Conservation (phyloP, 257 asterid genomes). For the Petunia secreta region DNA sequence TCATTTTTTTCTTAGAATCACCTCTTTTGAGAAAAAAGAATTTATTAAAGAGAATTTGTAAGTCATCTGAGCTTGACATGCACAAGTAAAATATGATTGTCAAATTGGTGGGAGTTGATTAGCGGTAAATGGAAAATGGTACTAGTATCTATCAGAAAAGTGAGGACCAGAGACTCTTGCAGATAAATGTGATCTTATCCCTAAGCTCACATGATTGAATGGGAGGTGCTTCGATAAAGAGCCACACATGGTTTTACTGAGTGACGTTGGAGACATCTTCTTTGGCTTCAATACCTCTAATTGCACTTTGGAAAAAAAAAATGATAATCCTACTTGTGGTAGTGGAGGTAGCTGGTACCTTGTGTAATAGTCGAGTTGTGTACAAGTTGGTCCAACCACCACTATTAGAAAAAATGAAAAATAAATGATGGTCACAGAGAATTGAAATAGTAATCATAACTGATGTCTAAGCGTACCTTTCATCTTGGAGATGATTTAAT, state of each 20-base stretch:
- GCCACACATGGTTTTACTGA: not conserved
- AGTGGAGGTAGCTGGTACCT: too few relatives aligned
- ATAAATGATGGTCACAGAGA: too few relatives aligned
- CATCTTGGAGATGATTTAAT: conserved; percentile 1
- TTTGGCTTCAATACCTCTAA: not conserved
- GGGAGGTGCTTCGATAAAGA: not conserved
- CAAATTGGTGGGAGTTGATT: not conserved
- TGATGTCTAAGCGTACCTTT: not conserved
- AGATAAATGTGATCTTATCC: conserved; percentile 1
- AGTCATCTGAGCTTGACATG: conserved; percentile 4
- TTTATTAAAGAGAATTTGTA: not conserved
- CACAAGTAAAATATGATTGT: not conserved
- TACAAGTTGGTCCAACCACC: too few relatives aligned
- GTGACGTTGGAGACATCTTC: not conserved
- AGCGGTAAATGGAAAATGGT: not conserved
- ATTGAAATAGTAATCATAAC: not conserved
- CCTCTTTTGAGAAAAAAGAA: not conserved
- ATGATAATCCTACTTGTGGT: too few relatives aligned
- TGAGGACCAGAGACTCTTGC: not conserved
- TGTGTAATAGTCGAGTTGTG: too few relatives aligned
- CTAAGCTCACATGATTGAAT: not conserved
- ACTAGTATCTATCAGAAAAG: not conserved
- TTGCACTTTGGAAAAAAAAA: not conserved
- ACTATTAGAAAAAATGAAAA: too few relatives aligned
- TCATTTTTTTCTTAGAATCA: too few relatives aligned